Base-by-base conservation (phyloP, 2,329 filamentous ascomycete species). In the Pseudomassariella vexata region DNA sequence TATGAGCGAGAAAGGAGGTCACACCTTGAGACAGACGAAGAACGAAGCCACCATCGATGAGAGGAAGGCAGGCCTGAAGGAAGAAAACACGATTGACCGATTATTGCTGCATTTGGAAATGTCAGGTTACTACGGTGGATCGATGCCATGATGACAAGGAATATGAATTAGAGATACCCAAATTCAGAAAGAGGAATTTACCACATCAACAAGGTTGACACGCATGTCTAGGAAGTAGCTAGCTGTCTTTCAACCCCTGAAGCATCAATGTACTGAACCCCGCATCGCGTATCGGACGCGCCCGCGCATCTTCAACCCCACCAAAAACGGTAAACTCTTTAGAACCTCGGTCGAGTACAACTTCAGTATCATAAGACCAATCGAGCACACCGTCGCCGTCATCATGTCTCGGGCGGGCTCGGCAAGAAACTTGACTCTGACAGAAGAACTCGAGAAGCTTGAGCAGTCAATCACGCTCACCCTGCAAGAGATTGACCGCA, bases 381-480 rank as follows among this genome's bases (percentile, higher is more conserved):
- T 9, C 21, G 14, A 19, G 24, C 32, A 20, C 8, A n/a, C n/a
- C n/a, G n/a, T n/a, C 11, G 27, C 34, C 31, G 15, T 32, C 26
- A 34, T 33, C 28, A 76, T 77, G 72, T 66, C 72, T 44, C 65
- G 65, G 35, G 59, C 66, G 14, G 62, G 61, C 25, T 52, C 59
- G 17, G 62, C 72, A 19, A 60, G 76, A 39, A 71, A 63, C 29
- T 66, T 96, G 38, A 86, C 86, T 5, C 70, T 95, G 38, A 95
- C 90, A 0, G 92, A 98, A 56, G 92, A 98, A 68, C 70, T 98
- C 32, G 92, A 98, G 63, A 89, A 83, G 58, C 68, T 98, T 4
- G 92, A 98, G 58, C 92, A 98, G 57, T 94, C 87, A 15, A 96
- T 98, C 48, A 98, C 92, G 0, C 70, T 96, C 24, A 96, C 90